A percentile compares a stretch with the other conserved stretches of the same genome.
phyloP scores from a whole-genome alignment of 2,329 filamentous ascomycete species.

The Sphaceloma murrayae region DNA sequence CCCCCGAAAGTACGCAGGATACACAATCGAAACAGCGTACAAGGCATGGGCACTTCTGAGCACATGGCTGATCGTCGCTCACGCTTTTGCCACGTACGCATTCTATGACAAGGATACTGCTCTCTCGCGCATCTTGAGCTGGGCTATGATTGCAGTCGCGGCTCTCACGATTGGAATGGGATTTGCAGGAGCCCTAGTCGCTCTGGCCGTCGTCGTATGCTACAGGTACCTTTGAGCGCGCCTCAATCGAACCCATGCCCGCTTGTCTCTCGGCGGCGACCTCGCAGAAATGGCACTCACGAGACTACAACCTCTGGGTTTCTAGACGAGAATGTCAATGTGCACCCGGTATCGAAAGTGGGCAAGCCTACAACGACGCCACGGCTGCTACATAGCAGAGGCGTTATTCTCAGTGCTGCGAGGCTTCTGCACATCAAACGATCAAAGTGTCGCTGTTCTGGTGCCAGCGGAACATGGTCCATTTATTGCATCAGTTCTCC shows the following conservation, averaged over 20 bases:
- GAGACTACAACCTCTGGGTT: no score
- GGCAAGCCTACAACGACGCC: no score
- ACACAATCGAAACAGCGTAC: not conserved
- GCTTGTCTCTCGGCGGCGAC: not conserved
- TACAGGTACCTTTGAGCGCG: slow-evolving; percentile 1
- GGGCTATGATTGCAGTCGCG: not conserved
- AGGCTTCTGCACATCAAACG: no score
- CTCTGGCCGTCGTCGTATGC: not conserved
- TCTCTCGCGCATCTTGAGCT: not conserved
- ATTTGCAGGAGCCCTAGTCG: not conserved
- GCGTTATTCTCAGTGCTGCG: no score
- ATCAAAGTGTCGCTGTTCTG: no score
- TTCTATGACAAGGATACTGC: not conserved
- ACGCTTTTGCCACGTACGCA: not conserved
- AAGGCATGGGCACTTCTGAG: not conserved
- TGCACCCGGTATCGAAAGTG: no score
- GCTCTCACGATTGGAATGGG: not conserved
- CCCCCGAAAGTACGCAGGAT: not conserved
- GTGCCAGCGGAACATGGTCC: no score
- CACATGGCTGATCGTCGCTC: not conserved
- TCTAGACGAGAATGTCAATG: no score
- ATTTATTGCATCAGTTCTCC: no score
- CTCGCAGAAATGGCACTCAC: no score
- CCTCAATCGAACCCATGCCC: not conserved
- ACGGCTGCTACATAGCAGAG: no score